These are phyloP conservation scores for Paratinospora sagittata DNA, from an alignment of 164 flowering plant genomes.

Conservation along the genomic window DNA sequence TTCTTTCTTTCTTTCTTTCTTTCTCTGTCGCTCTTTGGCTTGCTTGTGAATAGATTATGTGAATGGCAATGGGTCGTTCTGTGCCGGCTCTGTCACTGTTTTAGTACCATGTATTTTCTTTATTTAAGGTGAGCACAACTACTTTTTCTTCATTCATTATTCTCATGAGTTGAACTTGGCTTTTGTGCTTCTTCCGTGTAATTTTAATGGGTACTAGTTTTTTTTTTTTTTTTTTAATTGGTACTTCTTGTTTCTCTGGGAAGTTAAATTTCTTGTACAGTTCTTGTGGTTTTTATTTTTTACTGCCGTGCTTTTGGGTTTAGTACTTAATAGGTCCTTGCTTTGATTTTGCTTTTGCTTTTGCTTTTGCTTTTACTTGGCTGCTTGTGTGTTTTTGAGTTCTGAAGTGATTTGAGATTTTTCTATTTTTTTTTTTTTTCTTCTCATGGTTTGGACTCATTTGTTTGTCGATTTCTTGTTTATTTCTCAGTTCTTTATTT, in stretches of 20 bases:
- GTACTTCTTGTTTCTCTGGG: not conserved
- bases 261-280: no score
- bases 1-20: not conserved
- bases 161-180: not conserved
- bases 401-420: not conserved
- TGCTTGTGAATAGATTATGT: not conserved
- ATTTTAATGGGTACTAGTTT: not conserved
- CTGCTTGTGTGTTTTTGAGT: not conserved
- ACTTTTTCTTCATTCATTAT: not conserved
- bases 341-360: not conserved
- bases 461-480: not conserved
- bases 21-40: not conserved
- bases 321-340: not conserved
- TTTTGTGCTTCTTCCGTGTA: not conserved
- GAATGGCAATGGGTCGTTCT: not conserved
- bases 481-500: not conserved
- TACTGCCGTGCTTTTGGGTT: not conserved
- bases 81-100: not conserved
- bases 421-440: not conserved
- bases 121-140: constrained; percentile 1
- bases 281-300: not conserved
- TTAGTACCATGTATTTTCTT: constrained; percentile 6
- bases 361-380: no score
- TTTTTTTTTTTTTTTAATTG: not conserved
- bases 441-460: not conserved